Evolutionary conservation across 768 basidiomycete genomes (phyloP).

Genomic region (Xerocomellus amylosporus): DNA sequence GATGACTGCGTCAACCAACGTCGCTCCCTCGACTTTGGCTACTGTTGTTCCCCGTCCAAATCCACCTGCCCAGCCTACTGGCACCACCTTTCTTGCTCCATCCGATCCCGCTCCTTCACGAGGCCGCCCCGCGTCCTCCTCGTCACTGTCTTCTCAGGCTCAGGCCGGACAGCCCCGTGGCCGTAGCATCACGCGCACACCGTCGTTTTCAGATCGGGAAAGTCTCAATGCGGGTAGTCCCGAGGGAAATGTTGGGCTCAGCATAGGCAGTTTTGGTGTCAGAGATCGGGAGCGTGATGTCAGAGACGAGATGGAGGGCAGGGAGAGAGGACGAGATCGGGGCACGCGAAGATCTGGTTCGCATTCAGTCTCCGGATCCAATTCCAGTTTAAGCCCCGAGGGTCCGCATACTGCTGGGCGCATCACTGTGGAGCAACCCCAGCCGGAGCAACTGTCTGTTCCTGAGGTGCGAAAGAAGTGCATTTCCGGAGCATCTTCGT

Average conservation of each 20-base stretch:
- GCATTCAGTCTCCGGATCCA: conserved; percentile 34
- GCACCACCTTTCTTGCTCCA: conserved; percentile 26
- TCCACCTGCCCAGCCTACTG: conserved; percentile 11
- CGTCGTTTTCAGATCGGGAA: conserved; percentile 55
- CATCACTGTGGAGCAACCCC: conserved; percentile 6
- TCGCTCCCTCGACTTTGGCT: conserved; percentile 7
- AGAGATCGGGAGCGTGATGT: conserved; percentile 33
- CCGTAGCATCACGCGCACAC: conserved; percentile 51
- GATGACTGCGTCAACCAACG: conserved; percentile 12
- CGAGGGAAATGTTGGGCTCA: conserved; percentile 32
- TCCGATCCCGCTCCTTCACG: conserved; percentile 19
- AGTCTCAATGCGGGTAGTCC: conserved; percentile 38
- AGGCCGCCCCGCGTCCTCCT: conserved; percentile 34
- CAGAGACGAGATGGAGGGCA: conserved; percentile 28
- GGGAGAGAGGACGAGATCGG: conserved; percentile 34
- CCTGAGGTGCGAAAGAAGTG: conserved; percentile 16
- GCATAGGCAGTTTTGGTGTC: conserved; percentile 32
- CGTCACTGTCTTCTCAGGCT: conserved; percentile 33
- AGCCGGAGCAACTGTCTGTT: conserved; percentile 4
- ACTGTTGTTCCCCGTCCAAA: conserved; percentile 12
- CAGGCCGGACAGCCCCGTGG: conserved; percentile 42
- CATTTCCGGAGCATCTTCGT: conserved; percentile 21
- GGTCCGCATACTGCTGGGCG: conserved; percentile 8
- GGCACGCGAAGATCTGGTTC: conserved; percentile 25
- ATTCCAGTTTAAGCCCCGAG: conserved; percentile 35